Evolutionary conservation across 2,329 filamentous ascomycete genomes (phyloP).

Genomic region (Massarina eburnea): DNA sequence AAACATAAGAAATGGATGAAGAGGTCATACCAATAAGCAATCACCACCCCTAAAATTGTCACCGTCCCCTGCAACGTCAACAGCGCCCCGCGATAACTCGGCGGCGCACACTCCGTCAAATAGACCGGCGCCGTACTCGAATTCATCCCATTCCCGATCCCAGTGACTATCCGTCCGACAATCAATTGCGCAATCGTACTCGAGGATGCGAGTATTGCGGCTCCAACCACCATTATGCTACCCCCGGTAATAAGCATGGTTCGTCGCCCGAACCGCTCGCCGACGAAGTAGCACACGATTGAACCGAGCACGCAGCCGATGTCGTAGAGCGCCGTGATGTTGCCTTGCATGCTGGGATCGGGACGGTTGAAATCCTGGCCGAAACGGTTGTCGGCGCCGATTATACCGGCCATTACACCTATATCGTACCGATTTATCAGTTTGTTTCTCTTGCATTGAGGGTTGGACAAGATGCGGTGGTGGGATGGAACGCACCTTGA

Average conservation of each 20-base stretch:
- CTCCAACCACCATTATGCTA: conserved; percentile 28
- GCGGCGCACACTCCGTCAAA: conserved; percentile 10
- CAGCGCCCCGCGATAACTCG: conserved; percentile 46
- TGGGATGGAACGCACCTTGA: conserved; percentile 32
- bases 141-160: conserved; percentile 36
- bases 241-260: conserved; percentile 26
- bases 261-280: conserved; percentile 26
- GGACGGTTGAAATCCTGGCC: conserved; percentile 43
- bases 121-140: conserved; percentile 10
- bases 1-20: background rate
- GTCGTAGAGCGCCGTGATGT: conserved; percentile 39
- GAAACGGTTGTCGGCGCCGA: conserved; percentile 46
- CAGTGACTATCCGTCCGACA: conserved; percentile 40
- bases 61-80: conserved; percentile 55
- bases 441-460: background rate
- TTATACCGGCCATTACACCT: conserved; percentile 36
- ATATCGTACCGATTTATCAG: background rate
- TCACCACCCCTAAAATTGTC: conserved; percentile 50
- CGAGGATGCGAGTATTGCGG: conserved; percentile 21
- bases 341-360: conserved; percentile 42
- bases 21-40: conserved; percentile 48
- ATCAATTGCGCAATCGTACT: conserved; percentile 27
- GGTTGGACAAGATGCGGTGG: background rate
- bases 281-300: conserved; percentile 24
- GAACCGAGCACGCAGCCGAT: conserved; percentile 30